Evolutionary conservation across 2,329 filamentous ascomycete species (phyloP).

Genomic region (Thielaviopsis populi): DNA sequence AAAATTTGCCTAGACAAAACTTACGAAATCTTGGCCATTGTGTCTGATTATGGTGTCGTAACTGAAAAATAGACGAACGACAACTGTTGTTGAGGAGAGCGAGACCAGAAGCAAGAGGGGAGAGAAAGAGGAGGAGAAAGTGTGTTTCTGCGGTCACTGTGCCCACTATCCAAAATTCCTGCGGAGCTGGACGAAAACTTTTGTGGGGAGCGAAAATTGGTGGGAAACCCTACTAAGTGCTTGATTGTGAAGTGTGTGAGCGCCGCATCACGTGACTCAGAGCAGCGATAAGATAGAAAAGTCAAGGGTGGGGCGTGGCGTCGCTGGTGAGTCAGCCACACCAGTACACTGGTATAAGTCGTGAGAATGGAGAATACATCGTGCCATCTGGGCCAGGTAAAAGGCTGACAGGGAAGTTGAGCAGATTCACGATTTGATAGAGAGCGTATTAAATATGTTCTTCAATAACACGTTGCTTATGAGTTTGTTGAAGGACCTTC

Average conservation of each 20-base stretch:
- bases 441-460: no score
- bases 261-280: neutral
- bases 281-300: neutral
- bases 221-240: constrained; percentile 12
- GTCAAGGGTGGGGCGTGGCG: neutral
- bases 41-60: constrained; percentile 29
- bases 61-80: constrained; percentile 17
- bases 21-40: constrained; percentile 52
- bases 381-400: no score
- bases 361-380: no score
- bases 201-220: constrained; percentile 13
- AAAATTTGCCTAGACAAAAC: constrained; percentile 23
- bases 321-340: neutral
- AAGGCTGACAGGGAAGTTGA: no score
- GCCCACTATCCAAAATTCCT: constrained; percentile 11
- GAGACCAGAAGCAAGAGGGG: constrained; percentile 4
- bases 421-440: no score
- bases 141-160: constrained; percentile 11
- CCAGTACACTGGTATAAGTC: neutral
- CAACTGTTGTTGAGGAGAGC: constrained; percentile 15
- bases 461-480: no score
- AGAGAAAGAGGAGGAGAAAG: constrained; percentile 7
- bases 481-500: no score
- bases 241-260: constrained; percentile 6
- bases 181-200: constrained; percentile 6